Evolutionary conservation across 345 rosid species (phyloP).

Genomic region (Brassica napus): DNA sequence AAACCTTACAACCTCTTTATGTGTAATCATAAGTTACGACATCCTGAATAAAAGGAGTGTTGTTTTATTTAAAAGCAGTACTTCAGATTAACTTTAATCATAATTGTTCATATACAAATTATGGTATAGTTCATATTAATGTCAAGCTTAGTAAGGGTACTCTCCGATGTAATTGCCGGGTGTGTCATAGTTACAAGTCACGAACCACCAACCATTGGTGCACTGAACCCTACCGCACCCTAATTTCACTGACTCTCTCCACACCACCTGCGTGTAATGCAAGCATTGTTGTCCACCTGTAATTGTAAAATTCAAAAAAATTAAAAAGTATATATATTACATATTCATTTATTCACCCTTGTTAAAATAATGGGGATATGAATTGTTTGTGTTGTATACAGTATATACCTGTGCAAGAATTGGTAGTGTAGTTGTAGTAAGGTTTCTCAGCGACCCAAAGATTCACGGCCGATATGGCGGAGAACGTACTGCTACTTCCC

Average conservation of each 20-base stretch:
- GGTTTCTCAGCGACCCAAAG: constrained; percentile 62
- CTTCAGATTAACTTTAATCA: not conserved
- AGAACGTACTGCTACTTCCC: constrained; percentile 42
- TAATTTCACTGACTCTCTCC: constrained; percentile 51
- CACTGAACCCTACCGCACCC: constrained; percentile 74
- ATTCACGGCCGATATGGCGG: constrained; percentile 44
- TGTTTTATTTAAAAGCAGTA: not conserved
- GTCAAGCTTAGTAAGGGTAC: constrained; percentile 29
- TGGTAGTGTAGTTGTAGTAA: constrained; percentile 46
- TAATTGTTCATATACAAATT: not conserved
- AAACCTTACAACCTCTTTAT: constrained; percentile 1
- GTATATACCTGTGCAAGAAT: constrained; percentile 41
- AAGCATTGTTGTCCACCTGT: constrained; percentile 45
- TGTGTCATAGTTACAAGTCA: constrained; percentile 57
- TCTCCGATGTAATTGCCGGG: constrained; percentile 50
- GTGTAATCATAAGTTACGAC: not conserved
- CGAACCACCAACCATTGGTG: constrained; percentile 50
- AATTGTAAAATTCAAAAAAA: no score
- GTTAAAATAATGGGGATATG: not conserved
- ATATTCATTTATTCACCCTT: not conserved
- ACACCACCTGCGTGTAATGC: constrained; percentile 79
- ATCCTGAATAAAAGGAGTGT: not conserved
- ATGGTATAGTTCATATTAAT: not conserved
- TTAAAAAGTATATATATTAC: not conserved
- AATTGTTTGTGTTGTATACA: not conserved